A percentile compares a stretch with the other conserved stretches of the same genome.
Evolutionary conservation across 2,329 filamentous ascomycete genomes (phyloP).

Genomic region (Trichoderma sp.): DNA sequence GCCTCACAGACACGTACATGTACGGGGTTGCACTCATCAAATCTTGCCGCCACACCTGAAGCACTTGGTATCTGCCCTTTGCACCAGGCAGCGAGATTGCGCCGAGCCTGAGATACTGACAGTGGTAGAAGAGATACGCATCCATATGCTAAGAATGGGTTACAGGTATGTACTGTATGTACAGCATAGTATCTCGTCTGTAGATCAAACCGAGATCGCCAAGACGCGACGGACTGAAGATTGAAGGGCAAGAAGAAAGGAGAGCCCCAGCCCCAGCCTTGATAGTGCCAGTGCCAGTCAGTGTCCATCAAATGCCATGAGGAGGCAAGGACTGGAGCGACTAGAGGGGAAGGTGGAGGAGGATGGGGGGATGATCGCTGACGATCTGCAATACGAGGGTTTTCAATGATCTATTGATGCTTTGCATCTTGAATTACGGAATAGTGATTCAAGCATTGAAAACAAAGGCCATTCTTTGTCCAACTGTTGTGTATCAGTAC

Average conservation of each 20-base stretch:
- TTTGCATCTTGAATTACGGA: background rate
- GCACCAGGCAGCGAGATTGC: constrained; percentile 7
- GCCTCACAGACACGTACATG: background rate
- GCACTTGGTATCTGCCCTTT: background rate
- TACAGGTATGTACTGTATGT: background rate
- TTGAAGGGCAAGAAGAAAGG: background rate
- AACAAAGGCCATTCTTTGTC: background rate
- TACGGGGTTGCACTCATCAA: background rate
- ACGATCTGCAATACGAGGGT: background rate
- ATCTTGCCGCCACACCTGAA: constrained; percentile 5
- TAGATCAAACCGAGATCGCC: background rate
- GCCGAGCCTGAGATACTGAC: too few relatives aligned
- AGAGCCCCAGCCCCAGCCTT: background rate
- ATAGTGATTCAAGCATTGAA: background rate
- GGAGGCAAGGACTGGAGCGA: background rate
- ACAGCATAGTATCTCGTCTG: background rate
- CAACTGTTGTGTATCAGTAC: background rate
- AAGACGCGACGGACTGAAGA: background rate
- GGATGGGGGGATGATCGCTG: background rate
- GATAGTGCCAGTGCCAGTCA: background rate
- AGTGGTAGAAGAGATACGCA: too few relatives aligned
- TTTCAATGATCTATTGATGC: background rate
- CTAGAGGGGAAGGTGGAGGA: background rate
- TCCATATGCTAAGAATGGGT: too few relatives aligned
- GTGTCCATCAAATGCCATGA: background rate